A percentile compares a stretch with the other conserved stretches of the same genome.
phyloP scores from a whole-genome alignment of 805 yeast species.

The Groenewaldozyma salmanticensis region DNA sequence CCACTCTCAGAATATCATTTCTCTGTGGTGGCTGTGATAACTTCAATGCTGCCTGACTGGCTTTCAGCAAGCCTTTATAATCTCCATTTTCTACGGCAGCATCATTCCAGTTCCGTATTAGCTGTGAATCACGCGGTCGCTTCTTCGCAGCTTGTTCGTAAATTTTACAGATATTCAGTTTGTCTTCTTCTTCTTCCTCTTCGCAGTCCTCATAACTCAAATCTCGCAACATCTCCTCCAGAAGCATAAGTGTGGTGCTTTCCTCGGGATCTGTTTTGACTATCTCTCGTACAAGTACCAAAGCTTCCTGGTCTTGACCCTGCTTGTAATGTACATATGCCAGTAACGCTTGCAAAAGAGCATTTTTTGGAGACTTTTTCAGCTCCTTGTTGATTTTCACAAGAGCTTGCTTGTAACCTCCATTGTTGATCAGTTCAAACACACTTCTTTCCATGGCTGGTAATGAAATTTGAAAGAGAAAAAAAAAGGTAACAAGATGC shows the following conservation, averaged over 20 bases:
- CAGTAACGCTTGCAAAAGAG: conserved; percentile 40
- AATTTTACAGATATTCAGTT: conserved; percentile 9
- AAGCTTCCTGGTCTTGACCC: conserved; percentile 13
- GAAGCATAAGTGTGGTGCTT: conserved; percentile 22
- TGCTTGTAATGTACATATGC: conserved; percentile 18
- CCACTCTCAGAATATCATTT: conserved; percentile 21
- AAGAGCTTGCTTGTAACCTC: conserved; percentile 46
- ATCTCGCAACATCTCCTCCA: conserved; percentile 16
- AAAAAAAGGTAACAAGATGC: conserved; percentile 1
- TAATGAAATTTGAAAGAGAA: neutral
- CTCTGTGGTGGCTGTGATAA: conserved; percentile 17
- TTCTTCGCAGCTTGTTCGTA: conserved; percentile 14
- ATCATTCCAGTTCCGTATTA: conserved; percentile 42
- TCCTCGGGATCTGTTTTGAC: conserved; percentile 25
- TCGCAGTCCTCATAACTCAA: conserved; percentile 11
- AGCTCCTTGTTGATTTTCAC: conserved; percentile 39
- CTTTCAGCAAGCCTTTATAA: conserved; percentile 43
- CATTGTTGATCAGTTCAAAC: conserved; percentile 39
- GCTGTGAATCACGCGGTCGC: conserved; percentile 11
- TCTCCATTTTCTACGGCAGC: conserved; percentile 40
- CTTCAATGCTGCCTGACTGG: conserved; percentile 28
- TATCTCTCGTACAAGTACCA: conserved; percentile 19
- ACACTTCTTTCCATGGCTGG: conserved; percentile 15
- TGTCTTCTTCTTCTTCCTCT: neutral
- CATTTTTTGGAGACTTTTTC: conserved; percentile 46